These are phyloP conservation scores for Scheffersomyces quercinus DNA, from an alignment of 1,139 yeast genomes.

Conservation along the genomic window DNA sequence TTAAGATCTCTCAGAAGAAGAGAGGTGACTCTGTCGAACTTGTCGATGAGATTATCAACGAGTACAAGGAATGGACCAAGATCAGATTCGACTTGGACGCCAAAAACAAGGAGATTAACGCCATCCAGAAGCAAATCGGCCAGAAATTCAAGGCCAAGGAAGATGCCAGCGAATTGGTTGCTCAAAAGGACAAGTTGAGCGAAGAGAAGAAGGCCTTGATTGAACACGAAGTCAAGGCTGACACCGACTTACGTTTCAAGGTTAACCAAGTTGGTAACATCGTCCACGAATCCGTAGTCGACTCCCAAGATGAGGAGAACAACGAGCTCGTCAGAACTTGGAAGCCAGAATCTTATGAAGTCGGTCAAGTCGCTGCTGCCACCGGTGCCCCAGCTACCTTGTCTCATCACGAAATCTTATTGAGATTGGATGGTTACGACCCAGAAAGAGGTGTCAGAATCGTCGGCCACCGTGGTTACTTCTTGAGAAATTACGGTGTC, in stretches of 20 bases:
- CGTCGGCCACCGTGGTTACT: constrained; percentile 98
- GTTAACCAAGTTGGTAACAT: constrained; percentile 91
- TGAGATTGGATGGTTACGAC: constrained; percentile 95
- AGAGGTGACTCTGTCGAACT: constrained; percentile 94
- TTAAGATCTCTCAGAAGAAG: constrained; percentile 85
- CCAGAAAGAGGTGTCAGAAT: constrained; percentile 98
- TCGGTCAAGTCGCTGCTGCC: constrained; percentile 66
- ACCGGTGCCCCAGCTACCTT: constrained; percentile 76
- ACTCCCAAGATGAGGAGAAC: constrained; percentile 85
- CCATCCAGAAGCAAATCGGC: constrained; percentile 90
- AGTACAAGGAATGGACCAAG: constrained; percentile 90
- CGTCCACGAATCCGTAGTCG: constrained; percentile 88
- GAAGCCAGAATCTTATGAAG: constrained; percentile 66
- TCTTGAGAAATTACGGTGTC: constrained; percentile 92
- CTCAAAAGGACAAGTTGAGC: constrained; percentile 73
- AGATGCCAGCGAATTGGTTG: constrained; percentile 82
- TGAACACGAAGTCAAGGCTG: constrained; percentile 77
- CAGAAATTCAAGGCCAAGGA: constrained; percentile 90
- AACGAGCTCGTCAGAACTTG: constrained; percentile 85
- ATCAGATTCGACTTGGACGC: constrained; percentile 91
- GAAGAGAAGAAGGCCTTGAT: constrained; percentile 67
- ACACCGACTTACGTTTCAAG: constrained; percentile 68
- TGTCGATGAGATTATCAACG: constrained; percentile 91
- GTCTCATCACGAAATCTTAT: constrained; percentile 93
- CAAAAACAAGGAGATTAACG: constrained; percentile 81